Evolutionary conservation across 2,329 filamentous ascomycete species (phyloP).

Genomic region (Cordyceps farinosa): DNA sequence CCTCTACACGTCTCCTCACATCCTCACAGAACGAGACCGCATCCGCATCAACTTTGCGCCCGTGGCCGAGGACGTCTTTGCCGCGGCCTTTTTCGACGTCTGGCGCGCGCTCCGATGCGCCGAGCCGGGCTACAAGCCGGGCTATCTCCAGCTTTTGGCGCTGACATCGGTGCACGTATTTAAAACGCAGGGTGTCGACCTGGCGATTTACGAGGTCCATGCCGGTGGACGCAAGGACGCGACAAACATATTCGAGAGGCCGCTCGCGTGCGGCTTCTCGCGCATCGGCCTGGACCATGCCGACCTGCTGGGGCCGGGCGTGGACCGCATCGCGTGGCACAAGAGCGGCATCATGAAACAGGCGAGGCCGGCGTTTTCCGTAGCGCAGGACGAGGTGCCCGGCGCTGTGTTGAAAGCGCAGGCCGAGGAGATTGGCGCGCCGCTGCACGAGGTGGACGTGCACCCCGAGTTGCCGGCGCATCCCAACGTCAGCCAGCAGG

Average conservation of each 20-base stretch:
- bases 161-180: constrained; percentile 45
- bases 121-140: constrained; percentile 23
- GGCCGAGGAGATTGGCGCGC: constrained; percentile 33
- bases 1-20: constrained; percentile 48
- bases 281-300: constrained; percentile 47
- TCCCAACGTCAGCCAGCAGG: not conserved
- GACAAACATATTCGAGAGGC: constrained; percentile 44
- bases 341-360: constrained; percentile 49
- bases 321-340: constrained; percentile 49
- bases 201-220: constrained; percentile 43
- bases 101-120: constrained; percentile 33
- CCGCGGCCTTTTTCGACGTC: constrained; percentile 43
- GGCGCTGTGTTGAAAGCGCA: constrained; percentile 32
- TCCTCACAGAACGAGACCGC: constrained; percentile 40
- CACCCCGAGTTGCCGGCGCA: not conserved
- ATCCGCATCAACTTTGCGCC: constrained; percentile 40
- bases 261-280: constrained; percentile 43
- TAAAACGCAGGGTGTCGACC: constrained; percentile 40
- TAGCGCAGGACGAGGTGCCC: constrained; percentile 29
- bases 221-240: constrained; percentile 46
- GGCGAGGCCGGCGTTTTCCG: constrained; percentile 37
- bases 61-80: constrained; percentile 36
- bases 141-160: constrained; percentile 37
- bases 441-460: constrained; percentile 26
- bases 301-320: constrained; percentile 38